Evolutionary conservation across 2,329 filamentous ascomycete species (phyloP).

Genomic region (Nigrospora oryzae): DNA sequence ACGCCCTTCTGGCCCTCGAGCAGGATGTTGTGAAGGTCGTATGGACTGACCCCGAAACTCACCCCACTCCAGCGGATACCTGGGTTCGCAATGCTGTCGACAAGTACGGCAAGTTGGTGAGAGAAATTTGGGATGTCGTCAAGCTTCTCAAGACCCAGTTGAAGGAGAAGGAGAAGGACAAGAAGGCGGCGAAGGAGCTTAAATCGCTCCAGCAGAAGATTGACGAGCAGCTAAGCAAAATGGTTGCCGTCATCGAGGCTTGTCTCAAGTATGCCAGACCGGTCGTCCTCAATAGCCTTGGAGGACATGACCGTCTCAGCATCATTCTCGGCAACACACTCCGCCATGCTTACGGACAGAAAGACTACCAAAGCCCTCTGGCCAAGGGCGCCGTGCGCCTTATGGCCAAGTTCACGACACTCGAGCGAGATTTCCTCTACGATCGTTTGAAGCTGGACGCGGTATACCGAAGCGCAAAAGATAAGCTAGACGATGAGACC

Average conservation of each 20-base stretch:
- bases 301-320: conserved; percentile 48
- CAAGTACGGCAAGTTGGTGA: conserved; percentile 40
- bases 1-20: conserved; percentile 13
- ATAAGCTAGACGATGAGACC: conserved; percentile 50
- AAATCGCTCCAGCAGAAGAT: conserved; percentile 15
- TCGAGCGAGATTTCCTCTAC: conserved; percentile 47
- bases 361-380: conserved; percentile 43
- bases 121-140: conserved; percentile 37
- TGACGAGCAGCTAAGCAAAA: conserved; percentile 36
- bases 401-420: conserved; percentile 53
- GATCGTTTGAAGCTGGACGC: conserved; percentile 59
- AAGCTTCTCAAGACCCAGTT: conserved; percentile 35
- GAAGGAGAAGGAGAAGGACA: conserved; percentile 28
- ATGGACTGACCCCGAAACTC: conserved; percentile 12
- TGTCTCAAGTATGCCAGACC: conserved; percentile 46
- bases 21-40: conserved; percentile 18
- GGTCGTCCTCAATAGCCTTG: conserved; percentile 48
- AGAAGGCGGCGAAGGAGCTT: conserved; percentile 18
- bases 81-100: conserved; percentile 39
- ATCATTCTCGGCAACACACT: conserved; percentile 45
- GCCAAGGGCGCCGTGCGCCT: conserved; percentile 50
- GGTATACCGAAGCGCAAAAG: conserved; percentile 58
- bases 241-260: conserved; percentile 43
- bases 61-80: conserved; percentile 17
- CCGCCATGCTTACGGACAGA: conserved; percentile 42